phyloP scores from a whole-genome alignment of 2,329 filamentous ascomycete genomes.

The Neopestalotiopsis clavispora region DNA sequence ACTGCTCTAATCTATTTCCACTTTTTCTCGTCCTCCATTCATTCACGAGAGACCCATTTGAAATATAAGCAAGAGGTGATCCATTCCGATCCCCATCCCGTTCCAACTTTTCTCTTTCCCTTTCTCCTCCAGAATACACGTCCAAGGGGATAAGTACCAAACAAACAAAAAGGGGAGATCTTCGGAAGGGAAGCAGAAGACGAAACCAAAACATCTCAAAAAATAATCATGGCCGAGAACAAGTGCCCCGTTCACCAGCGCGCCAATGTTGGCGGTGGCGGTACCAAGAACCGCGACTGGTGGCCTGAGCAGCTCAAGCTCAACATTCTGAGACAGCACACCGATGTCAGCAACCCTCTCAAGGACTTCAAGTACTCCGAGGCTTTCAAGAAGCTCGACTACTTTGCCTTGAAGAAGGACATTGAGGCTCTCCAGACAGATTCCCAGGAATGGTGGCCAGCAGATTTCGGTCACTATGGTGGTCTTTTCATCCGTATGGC shows the following conservation, averaged over 20 bases:
- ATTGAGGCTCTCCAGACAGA: constrained; percentile 74
- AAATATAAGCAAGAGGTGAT: background rate
- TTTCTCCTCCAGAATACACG: background rate
- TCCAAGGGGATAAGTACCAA: background rate
- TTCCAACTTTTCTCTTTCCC: background rate
- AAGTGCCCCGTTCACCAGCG: constrained; percentile 14
- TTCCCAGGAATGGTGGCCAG: constrained; percentile 82
- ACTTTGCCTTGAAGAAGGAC: constrained; percentile 75
- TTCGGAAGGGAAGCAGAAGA: background rate
- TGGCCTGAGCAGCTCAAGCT: constrained; percentile 73
- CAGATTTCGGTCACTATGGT: constrained; percentile 82
- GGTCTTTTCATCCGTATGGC: constrained; percentile 82
- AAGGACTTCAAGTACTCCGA: constrained; percentile 74
- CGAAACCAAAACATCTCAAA: background rate
- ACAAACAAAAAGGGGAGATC: background rate
- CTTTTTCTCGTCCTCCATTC: background rate
- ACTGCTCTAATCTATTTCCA: background rate
- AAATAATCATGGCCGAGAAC: constrained; percentile 10
- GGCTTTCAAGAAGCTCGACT: constrained; percentile 76
- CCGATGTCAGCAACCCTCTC: constrained; percentile 65
- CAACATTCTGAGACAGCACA: constrained; percentile 77
- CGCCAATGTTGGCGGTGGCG: constrained; percentile 34
- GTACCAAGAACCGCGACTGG: constrained; percentile 73
- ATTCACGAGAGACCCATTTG: background rate
- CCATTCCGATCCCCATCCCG: background rate